A percentile compares a stretch with the other conserved stretches of the same genome.
Conservation (phyloP, 345 rosid species). For the Hibiscus tridactylites region DNA sequence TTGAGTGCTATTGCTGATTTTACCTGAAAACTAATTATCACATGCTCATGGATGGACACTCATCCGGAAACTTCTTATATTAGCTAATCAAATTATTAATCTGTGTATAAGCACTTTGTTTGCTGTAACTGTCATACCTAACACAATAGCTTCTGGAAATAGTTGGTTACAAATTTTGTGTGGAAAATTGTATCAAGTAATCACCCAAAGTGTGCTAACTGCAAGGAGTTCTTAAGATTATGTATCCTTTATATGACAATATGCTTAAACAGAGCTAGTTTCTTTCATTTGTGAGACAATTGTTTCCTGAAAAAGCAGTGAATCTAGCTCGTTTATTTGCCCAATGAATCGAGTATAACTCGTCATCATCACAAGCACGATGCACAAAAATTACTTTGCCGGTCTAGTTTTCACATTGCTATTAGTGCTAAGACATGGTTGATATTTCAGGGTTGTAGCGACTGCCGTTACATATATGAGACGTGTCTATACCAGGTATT, state of each 20-base stretch:
- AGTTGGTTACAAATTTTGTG: background rate
- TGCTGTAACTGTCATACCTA: background rate
- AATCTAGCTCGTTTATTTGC: background rate
- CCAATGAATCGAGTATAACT: background rate
- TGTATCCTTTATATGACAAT: background rate
- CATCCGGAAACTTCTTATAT: background rate
- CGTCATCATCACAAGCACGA: background rate
- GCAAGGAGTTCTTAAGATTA: background rate
- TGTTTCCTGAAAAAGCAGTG: background rate
- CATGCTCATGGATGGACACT: background rate
- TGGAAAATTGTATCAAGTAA: background rate
- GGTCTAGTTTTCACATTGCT: background rate
- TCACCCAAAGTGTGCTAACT: background rate
- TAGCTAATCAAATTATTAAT: background rate
- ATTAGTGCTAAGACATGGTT: slow-evolving; percentile 2
- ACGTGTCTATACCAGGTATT: slow-evolving; percentile 82
- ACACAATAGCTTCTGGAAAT: background rate
- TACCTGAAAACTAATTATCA: background rate
- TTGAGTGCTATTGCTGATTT: background rate
- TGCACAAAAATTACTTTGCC: background rate
- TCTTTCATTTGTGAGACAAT: background rate
- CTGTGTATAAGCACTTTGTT: background rate
- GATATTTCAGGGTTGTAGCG: slow-evolving; percentile 75
- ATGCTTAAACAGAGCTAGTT: background rate
- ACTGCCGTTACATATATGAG: slow-evolving; percentile 94